Evolutionary conservation across 805 yeast genomes (phyloP), one percentile per base, ranked within the genome.

Genomic region (Starmerella sp.): DNA sequence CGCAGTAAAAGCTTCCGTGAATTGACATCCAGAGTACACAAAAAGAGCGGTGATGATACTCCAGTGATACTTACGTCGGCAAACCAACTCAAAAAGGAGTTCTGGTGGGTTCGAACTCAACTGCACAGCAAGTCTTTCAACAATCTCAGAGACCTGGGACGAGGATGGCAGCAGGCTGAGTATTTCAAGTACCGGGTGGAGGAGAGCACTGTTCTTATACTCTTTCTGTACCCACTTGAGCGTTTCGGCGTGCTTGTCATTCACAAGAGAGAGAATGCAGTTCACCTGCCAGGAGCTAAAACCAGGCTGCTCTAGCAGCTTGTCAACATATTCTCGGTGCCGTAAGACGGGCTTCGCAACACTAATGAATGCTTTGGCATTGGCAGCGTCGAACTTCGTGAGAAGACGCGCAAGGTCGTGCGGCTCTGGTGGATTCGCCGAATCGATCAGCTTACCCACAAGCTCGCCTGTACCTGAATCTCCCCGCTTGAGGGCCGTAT

Each of bases 41-140:
- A 54, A 63, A 31, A 52, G 50, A 0, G 66, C 66, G 1, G 60
- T 15, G 5, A 62, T 31, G 1, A 54, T 41, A 13, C 48, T 34
- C 61, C 59, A 57, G 36, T 53, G 52, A 9, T 47, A 37, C 28
- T 11, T 11, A 14, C 48, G 58, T 1, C 28, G 32, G 45, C 58
- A 51, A 1, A 58, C 29, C 1, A 52, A 37, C 15, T 37, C 10
- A 45, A 60, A 61, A 34, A 57, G 34, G 5, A 32, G n/a, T 6
- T n/a, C 35, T 8, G 44, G 45, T 6, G 48, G 22, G 8, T 28
- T 10, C 6, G 31, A 6, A 2, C 43, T 34, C 15, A n/a, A n/a
- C 14, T 34, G 30, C 5, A 51, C 11, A 2, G 56, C 55, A 9
- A 59, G 46, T 31, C 14, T 2, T 7, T 22, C 38, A 5, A 50